Conservation (phyloP, 2,329 filamentous ascomycete species). For the Penicillium sp. region DNA sequence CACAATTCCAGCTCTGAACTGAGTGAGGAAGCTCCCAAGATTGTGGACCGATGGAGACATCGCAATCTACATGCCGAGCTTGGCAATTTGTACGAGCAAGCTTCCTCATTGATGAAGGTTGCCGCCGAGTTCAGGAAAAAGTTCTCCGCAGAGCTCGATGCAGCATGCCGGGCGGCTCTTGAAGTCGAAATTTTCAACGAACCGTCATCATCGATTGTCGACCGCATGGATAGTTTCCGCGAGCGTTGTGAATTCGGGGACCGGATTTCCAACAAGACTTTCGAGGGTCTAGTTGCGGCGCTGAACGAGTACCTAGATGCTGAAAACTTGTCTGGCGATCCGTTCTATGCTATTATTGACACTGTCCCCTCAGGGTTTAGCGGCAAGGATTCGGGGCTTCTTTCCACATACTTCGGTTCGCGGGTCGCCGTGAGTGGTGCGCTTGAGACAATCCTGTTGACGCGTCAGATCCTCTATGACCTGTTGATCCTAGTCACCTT, state of each 20-base stretch:
- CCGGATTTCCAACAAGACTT: slow-evolving; percentile 80
- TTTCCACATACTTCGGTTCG: slow-evolving; percentile 71
- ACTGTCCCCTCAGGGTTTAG: slow-evolving; percentile 48
- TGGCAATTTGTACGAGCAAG: slow-evolving; percentile 56
- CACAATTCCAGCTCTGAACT: slow-evolving; percentile 62
- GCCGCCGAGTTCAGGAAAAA: slow-evolving; percentile 70
- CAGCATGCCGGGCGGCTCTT: slow-evolving; percentile 68
- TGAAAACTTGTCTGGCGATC: slow-evolving; percentile 50
- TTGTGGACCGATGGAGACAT: slow-evolving; percentile 47
- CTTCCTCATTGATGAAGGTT: slow-evolving; percentile 67
- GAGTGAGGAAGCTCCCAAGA: slow-evolving; percentile 39
- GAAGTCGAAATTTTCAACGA: slow-evolving; percentile 75
- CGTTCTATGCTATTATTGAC: slow-evolving; percentile 55
- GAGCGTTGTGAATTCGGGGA: slow-evolving; percentile 76
- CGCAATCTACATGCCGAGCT: slow-evolving; percentile 49
- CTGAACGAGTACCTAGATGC: slow-evolving; percentile 67
- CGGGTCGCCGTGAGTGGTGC: slow-evolving; percentile 74
- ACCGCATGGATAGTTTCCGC: slow-evolving; percentile 76
- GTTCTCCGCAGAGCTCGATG: slow-evolving; percentile 69
- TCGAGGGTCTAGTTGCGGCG: slow-evolving; percentile 66
- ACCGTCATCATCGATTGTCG: slow-evolving; percentile 67
- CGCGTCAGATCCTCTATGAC: slow-evolving; percentile 75
- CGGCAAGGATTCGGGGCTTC: slow-evolving; percentile 45
- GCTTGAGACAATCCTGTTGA: slow-evolving; percentile 74
- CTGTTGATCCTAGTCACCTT: slow-evolving; percentile 81